phyloP scores from a whole-genome alignment of 129 eudicot genomes.

The Pseudognaphalium luteoalbum region DNA sequence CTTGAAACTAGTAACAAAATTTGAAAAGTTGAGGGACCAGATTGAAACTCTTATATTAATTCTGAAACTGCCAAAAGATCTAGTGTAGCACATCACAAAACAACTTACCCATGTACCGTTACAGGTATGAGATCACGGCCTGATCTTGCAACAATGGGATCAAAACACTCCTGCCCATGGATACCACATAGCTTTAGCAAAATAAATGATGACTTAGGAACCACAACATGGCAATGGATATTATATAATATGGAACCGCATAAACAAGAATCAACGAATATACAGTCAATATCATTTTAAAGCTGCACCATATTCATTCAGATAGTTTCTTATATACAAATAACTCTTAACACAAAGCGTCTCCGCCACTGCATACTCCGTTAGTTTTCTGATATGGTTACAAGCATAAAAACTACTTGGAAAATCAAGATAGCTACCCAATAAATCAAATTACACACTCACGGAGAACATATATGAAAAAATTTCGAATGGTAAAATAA shows the following conservation, averaged over 20 bases:
- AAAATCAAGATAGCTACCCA: conserved; percentile 6
- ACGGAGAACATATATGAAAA: background rate
- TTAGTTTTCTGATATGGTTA: conserved; percentile 11
- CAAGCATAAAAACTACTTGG: background rate
- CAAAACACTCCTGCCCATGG: conserved; percentile 80
- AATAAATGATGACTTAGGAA: background rate
- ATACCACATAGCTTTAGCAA: conserved; percentile 12
- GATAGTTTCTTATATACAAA: too few relatives aligned
- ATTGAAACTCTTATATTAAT: background rate
- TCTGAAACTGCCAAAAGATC: background rate
- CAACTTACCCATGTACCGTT: conserved; percentile 96
- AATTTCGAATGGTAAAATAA: background rate
- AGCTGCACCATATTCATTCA: background rate
- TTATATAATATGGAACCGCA: too few relatives aligned
- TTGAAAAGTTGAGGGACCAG: background rate
- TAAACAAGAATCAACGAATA: background rate
- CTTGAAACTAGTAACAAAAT: background rate
- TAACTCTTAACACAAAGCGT: background rate
- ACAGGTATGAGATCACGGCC: conserved; percentile 96
- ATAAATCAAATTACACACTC: background rate
- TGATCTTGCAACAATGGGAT: conserved; percentile 82
- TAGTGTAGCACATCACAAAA: background rate
- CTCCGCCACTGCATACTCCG: too few relatives aligned
- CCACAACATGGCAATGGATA: background rate
- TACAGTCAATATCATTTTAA: background rate